These are phyloP conservation scores for Colletotrichum acutatum DNA, from an alignment of 2,329 filamentous ascomycete genomes.

Conservation along the genomic window DNA sequence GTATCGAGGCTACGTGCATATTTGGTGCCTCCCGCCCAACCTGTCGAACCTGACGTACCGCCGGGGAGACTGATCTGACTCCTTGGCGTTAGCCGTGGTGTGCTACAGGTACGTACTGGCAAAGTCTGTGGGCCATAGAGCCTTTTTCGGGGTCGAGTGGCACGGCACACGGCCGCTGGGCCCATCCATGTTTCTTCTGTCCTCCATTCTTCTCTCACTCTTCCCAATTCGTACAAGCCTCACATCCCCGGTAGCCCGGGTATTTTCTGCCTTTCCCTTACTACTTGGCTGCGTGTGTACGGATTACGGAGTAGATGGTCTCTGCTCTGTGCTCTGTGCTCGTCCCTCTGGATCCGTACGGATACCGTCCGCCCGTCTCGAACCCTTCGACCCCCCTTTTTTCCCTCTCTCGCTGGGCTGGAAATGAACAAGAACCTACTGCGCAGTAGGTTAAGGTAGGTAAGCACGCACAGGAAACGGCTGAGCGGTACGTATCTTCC, in stretches of 20 bases:
- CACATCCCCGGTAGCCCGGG: constrained; percentile 29
- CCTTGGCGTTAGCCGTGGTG: constrained; percentile 32
- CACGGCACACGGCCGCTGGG: constrained; percentile 30
- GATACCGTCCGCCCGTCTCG: constrained; percentile 14
- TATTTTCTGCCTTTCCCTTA: constrained; percentile 20
- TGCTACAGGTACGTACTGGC: constrained; percentile 2
- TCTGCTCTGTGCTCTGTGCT: constrained; percentile 7
- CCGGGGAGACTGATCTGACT: constrained; percentile 32
- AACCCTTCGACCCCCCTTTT: not conserved
- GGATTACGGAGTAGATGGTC: too few species aligned
- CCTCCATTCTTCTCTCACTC: constrained; percentile 24
- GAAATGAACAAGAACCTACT: constrained; percentile 1
- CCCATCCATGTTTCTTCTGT: constrained; percentile 23
- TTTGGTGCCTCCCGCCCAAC: not conserved
- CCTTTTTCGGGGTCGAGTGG: constrained; percentile 34
- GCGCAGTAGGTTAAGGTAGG: too few species aligned
- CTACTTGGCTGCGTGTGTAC: too few species aligned
- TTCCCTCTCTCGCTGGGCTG: not conserved
- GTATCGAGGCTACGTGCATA: constrained; percentile 12
- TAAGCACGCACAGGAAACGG: constrained; percentile 25
- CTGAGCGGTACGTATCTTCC: not conserved
- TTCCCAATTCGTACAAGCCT: constrained; percentile 30
- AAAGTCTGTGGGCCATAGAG: constrained; percentile 31
- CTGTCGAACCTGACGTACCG: constrained; percentile 27
- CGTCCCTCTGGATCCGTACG: constrained; percentile 7